Conservation (phyloP, 495 filamentous ascomycete genomes). For the Hypoxylon fuscum region DNA sequence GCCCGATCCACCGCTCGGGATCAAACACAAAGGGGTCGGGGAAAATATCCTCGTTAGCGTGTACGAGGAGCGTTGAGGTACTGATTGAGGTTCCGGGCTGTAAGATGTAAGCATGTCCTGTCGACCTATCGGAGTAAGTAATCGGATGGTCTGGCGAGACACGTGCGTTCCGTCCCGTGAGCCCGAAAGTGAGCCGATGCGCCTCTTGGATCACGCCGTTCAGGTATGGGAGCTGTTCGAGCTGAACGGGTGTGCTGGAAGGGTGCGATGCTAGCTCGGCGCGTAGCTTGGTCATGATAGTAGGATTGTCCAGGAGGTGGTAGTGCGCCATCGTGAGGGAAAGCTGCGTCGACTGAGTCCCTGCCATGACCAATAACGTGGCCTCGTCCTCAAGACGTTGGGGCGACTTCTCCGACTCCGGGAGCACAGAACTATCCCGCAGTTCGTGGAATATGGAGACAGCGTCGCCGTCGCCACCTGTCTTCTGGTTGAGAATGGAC, state of each 20-base stretch:
- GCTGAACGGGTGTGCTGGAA: constrained; percentile 30
- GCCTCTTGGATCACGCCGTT: constrained; percentile 48
- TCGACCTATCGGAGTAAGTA: constrained; percentile 1
- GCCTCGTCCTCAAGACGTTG: constrained; percentile 30
- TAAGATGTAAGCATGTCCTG: constrained; percentile 5
- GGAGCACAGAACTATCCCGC: constrained; percentile 2
- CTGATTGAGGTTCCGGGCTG: constrained; percentile 29
- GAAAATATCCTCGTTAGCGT: constrained; percentile 40
- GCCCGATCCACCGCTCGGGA: constrained; percentile 54
- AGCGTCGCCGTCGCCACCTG: background rate
- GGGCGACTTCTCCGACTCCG: constrained; percentile 3
- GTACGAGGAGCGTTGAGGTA: constrained; percentile 16
- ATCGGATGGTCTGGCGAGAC: constrained; percentile 34
- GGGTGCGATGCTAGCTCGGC: constrained; percentile 42
- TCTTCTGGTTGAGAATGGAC: constrained; percentile 10
- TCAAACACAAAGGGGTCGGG: constrained; percentile 46
- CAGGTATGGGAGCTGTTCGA: constrained; percentile 52
- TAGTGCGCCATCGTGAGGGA: constrained; percentile 22
- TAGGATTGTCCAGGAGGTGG: constrained; percentile 11
- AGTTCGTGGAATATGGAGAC: constrained; percentile 13
- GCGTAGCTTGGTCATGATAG: constrained; percentile 40
- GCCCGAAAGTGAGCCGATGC: constrained; percentile 49
- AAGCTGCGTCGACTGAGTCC: constrained; percentile 35
- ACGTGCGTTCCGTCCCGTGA: constrained; percentile 42
- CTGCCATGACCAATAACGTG: constrained; percentile 20